These are phyloP conservation scores for Amaranthus tricolor DNA, from an alignment of 179 eudicot genomes.

Conservation along the genomic window DNA sequence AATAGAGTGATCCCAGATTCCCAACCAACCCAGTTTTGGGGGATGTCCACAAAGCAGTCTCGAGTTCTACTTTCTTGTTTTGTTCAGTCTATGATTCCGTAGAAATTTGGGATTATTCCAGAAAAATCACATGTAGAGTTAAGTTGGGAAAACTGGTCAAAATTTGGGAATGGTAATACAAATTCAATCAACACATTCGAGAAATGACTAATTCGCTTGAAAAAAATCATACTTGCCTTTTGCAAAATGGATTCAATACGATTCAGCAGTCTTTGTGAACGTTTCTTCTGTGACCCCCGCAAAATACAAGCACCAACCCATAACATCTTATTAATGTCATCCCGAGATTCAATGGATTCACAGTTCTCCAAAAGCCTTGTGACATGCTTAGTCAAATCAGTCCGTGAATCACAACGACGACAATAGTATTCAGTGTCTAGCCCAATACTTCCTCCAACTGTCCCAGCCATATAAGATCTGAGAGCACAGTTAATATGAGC, in stretches of 20 bases:
- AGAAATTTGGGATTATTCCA: too few relatives aligned
- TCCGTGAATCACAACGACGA: slow-evolving; percentile 80
- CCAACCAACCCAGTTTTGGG: too few relatives aligned
- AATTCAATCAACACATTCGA: not conserved
- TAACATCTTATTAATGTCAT: slow-evolving; percentile 52
- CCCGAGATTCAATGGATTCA: slow-evolving; percentile 45
- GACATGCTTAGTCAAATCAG: slow-evolving; percentile 70
- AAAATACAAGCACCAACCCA: slow-evolving; percentile 49
- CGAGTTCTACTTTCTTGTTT: too few relatives aligned
- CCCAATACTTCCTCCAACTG: slow-evolving; percentile 81
- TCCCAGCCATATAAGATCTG: slow-evolving; percentile 88
- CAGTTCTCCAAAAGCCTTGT: slow-evolving; percentile 48
- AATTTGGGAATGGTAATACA: too few relatives aligned
- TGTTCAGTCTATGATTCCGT: too few relatives aligned
- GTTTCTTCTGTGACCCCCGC: slow-evolving; percentile 58
- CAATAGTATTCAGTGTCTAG: slow-evolving; percentile 89
- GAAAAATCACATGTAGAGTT: too few relatives aligned
- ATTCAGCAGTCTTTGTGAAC: slow-evolving; percentile 49
- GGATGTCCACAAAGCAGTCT: too few relatives aligned
- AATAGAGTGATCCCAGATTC: too few relatives aligned
- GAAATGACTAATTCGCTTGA: not conserved
- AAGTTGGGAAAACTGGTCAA: too few relatives aligned
- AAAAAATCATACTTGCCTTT: slow-evolving; percentile 53
- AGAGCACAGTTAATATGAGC: slow-evolving; percentile 80
- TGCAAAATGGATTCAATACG: slow-evolving; percentile 45